A percentile compares a stretch with the other conserved stretches of the same genome.
Conservation (phyloP, 768 basidiomycete species). For the Russula ochroleuca region DNA sequence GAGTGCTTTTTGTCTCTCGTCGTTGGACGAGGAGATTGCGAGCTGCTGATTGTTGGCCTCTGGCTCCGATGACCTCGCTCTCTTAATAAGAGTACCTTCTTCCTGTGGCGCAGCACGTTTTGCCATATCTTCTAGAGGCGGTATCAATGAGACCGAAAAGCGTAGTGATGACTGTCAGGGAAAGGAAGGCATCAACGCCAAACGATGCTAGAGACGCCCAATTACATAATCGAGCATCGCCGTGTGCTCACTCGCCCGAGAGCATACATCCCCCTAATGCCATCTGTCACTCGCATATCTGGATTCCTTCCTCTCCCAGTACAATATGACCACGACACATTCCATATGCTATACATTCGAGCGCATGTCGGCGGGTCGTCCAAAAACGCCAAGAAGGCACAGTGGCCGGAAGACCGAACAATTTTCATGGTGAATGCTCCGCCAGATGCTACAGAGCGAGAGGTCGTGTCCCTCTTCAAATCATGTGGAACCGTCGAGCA, state of each 20-base stretch:
- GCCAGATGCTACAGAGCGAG: conserved; percentile 80
- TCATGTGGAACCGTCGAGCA: conserved; percentile 71
- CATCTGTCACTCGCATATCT: conserved; percentile 28
- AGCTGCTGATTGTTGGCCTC: conserved; percentile 55
- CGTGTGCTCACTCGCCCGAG: too few relatives aligned
- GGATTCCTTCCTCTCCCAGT: conserved; percentile 51
- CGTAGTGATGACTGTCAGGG: too few relatives aligned
- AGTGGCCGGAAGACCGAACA: conserved; percentile 57
- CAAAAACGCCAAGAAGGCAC: conserved; percentile 34
- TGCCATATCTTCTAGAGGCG: conserved; percentile 47
- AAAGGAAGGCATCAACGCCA: not conserved
- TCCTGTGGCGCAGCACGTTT: conserved; percentile 61
- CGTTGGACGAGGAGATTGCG: conserved; percentile 67
- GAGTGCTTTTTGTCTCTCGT: conserved; percentile 73
- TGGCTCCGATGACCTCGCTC: conserved; percentile 48
- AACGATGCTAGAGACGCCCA: not conserved
- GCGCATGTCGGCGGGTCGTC: conserved; percentile 47
- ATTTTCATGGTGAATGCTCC: conserved; percentile 88
- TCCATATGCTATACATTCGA: conserved; percentile 77
- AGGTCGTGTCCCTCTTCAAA: conserved; percentile 74
- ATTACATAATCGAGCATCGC: conserved; percentile 7
- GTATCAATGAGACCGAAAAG: not conserved
- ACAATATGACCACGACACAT: conserved; percentile 40
- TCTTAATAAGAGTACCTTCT: conserved; percentile 57
- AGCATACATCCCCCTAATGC: not conserved